phyloP scores from a whole-genome alignment of 371 early-diverging fungal species.

The Phascolomyces articulosus region DNA sequence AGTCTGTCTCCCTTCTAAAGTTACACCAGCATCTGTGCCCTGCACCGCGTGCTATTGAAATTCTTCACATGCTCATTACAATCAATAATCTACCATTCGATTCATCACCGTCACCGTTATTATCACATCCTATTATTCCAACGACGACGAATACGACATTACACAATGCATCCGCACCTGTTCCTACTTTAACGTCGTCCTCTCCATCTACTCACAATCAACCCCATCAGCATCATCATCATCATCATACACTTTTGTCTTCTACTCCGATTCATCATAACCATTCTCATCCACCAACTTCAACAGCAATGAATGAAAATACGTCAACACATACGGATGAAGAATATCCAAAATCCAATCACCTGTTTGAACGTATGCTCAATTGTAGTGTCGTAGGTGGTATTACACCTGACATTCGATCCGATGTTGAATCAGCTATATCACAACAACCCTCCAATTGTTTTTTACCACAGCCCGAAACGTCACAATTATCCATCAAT shows the following conservation, averaged over 20 bases:
- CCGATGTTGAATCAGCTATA: constrained; percentile 20
- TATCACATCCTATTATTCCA: not conserved
- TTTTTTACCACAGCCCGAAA: constrained; percentile 20
- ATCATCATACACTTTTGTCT: constrained; percentile 4
- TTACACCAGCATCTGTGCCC: constrained; percentile 30
- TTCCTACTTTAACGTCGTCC: not conserved
- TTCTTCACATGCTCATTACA: constrained; percentile 34
- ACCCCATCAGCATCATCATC: constrained; percentile 3
- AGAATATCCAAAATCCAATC: constrained; percentile 31
- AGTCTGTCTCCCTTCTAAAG: constrained; percentile 27
- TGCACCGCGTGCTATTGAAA: constrained; percentile 38
- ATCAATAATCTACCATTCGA: constrained; percentile 24
- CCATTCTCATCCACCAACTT: not conserved
- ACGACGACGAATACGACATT: not conserved
- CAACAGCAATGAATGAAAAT: not conserved
- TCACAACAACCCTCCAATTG: constrained; percentile 11
- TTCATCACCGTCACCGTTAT: not conserved
- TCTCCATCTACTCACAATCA: not conserved
- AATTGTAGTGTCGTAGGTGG: constrained; percentile 50
- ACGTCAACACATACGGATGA: not conserved
- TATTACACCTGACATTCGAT: constrained; percentile 44
- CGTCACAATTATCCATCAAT: constrained; percentile 14
- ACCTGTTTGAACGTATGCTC: constrained; percentile 44
- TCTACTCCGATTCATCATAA: not conserved
- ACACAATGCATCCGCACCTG: not conserved